phyloP scores from a whole-genome alignment of 1,284 basidiomycete genomes.

The Fomitiporia mediterranea region DNA sequence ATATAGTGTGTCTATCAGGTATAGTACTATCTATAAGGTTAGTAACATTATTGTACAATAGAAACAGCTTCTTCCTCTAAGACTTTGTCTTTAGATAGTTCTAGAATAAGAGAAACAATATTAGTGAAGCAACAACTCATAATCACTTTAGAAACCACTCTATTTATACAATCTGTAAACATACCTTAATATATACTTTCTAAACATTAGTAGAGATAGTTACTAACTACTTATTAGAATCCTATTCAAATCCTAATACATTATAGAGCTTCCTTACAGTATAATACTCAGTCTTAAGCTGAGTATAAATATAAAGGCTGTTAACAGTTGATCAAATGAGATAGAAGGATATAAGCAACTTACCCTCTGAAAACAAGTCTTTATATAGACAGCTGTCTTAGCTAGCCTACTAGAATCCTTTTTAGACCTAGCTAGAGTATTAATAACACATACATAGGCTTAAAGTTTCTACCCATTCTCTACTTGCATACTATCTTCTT shows the following conservation, averaged over 20 bases:
- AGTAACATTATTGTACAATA: constrained; percentile 27
- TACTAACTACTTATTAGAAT: constrained; percentile 26
- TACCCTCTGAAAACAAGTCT: constrained; percentile 1
- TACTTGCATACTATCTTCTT: neutral
- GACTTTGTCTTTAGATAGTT: constrained; percentile 23
- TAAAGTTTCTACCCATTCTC: neutral
- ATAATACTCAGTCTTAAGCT: constrained; percentile 31
- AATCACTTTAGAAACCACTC: constrained; percentile 10
- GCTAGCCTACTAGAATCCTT: neutral
- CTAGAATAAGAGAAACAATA: too few relatives aligned
- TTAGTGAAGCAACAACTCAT: constrained; percentile 1
- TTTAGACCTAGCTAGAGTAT: neutral
- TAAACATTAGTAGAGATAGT: constrained; percentile 30
- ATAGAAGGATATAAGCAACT: too few relatives aligned
- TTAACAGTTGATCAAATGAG: neutral
- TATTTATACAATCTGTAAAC: too few relatives aligned
- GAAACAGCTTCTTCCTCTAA: constrained; percentile 29
- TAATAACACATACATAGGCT: neutral
- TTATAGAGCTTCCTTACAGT: constrained; percentile 25
- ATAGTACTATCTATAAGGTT: constrained; percentile 27
- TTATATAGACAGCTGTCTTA: neutral
- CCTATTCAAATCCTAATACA: constrained; percentile 34
- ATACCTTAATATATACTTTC: constrained; percentile 24
- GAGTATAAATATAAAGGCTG: neutral
- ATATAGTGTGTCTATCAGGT: constrained; percentile 27